Base-by-base conservation (phyloP, 1,284 basidiomycete species). In the Pulveroboletus sp. region DNA sequence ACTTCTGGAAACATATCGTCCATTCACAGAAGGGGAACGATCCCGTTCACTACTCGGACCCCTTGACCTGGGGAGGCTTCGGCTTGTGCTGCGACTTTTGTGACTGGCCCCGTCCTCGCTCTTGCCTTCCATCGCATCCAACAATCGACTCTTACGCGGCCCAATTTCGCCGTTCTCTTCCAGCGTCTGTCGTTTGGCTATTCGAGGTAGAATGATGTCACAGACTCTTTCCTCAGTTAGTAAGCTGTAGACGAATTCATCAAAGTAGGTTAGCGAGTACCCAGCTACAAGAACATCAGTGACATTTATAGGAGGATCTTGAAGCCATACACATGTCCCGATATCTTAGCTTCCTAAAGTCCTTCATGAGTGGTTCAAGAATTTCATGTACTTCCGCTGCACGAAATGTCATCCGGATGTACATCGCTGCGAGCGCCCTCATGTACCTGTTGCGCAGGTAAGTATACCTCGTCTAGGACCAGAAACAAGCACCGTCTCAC, bases 121-220 rank as follows among this genome's bases (percentile, higher is more conserved):
- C 59, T 78, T 82, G 42, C 84, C 89, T 65, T 91, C 86, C 82
- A 96, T 82, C 1, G 89, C 92, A 61, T 91, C 86, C 57, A 94
- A 78, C 21, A 98, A 73, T 49, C 86, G 82, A 68, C 90, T 93
- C 69, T 88, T 84, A 19, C 93, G 77, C 4, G 91, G 87, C 1
- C 87, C 85, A 41, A 99, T 79, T 1, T 97, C 95, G 53, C 93
- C 91, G 24, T 86, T 90, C 65, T 97, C 94, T 76, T 99, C 96
- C 16, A 99, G 76, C 1, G 93, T 87, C 54, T 87, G 82, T 19
- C 97, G 83, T 75, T 89, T 93, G 3, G 86, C 85, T 60, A 99
- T 75, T 44, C 97, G 86, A 7, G 97, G 97, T 48, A 99, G 76
- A 63, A 98, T 98, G 64, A 95, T 91, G 73, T 99, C 96, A 72